A percentile compares a stretch with the other conserved stretches of the same genome.
Conservation (phyloP, 306 rosid genomes). For the Casuarina glauca region DNA sequence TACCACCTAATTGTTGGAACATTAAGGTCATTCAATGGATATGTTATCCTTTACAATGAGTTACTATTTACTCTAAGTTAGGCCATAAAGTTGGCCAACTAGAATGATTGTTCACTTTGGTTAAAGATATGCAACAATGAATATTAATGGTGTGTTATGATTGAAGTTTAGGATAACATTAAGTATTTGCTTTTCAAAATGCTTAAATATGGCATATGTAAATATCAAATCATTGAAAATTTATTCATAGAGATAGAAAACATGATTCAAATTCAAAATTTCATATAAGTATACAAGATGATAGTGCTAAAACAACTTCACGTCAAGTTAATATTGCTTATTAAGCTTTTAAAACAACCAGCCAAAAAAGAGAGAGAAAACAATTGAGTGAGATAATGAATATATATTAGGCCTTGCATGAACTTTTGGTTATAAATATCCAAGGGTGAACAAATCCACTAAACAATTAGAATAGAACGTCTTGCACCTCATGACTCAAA, state of each 20-base stretch:
- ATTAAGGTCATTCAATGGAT: slow-evolving; percentile 88
- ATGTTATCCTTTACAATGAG: slow-evolving; percentile 75
- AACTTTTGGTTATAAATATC: slow-evolving; percentile 65
- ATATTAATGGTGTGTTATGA: slow-evolving; percentile 81
- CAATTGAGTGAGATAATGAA: slow-evolving; percentile 52
- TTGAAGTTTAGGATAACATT: slow-evolving; percentile 83
- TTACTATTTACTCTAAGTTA: slow-evolving; percentile 79
- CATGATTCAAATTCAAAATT: slow-evolving; percentile 37
- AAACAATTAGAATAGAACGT: slow-evolving; percentile 52
- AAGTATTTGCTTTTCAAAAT: slow-evolving; percentile 50
- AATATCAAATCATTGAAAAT: slow-evolving; percentile 49
- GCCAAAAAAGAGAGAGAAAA: slow-evolving; percentile 12
- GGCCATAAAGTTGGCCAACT: slow-evolving; percentile 64
- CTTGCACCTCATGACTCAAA: slow-evolving; percentile 46
- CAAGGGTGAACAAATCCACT: slow-evolving; percentile 49
- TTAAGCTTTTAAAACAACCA: slow-evolving; percentile 52
- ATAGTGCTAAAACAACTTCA: slow-evolving; percentile 58
- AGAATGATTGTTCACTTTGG: slow-evolving; percentile 59
- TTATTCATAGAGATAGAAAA: slow-evolving; percentile 54
- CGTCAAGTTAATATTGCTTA: slow-evolving; percentile 60
- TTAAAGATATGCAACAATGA: slow-evolving; percentile 79
- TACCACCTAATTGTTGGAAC: slow-evolving; percentile 80
- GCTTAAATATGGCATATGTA: slow-evolving; percentile 51
- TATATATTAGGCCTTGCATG: slow-evolving; percentile 81
- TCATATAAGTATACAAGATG: slow-evolving; percentile 46